Evolutionary conservation across 1,139 yeast species (phyloP).

Genomic region (Magnusiomyces tetraspermus): DNA sequence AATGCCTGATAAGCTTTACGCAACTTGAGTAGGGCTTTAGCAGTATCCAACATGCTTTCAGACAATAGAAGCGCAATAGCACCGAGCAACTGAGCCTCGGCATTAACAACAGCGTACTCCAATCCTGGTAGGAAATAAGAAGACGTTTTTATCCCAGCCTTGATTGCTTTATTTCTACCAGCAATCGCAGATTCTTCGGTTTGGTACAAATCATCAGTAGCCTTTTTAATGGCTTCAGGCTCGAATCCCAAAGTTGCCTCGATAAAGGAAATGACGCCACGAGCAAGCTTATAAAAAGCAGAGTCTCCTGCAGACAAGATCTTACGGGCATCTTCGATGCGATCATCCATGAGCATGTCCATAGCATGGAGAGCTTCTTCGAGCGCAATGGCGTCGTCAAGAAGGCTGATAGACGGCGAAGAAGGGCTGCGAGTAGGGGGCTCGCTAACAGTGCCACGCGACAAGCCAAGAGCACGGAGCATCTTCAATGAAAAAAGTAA

Average conservation of each 20-base stretch:
- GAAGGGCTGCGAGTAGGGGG: slow-evolving; percentile 11
- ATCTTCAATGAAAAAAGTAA: slow-evolving; percentile 4
- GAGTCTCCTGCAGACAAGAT: slow-evolving; percentile 41
- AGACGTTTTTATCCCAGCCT: slow-evolving; percentile 49
- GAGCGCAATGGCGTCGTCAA: slow-evolving; percentile 26
- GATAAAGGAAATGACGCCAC: slow-evolving; percentile 78
- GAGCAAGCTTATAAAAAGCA: slow-evolving; percentile 44
- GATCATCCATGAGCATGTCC: slow-evolving; percentile 84
- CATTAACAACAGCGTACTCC: slow-evolving; percentile 81
- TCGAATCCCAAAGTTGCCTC: slow-evolving; percentile 94
- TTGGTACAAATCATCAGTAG: slow-evolving; percentile 59
- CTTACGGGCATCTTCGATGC: slow-evolving; percentile 60
- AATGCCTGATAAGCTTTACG: slow-evolving; percentile 81
- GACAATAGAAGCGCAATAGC: slow-evolving; percentile 64
- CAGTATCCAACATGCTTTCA: slow-evolving; percentile 67
- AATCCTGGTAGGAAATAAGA: slow-evolving; percentile 85
- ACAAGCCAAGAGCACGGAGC: slow-evolving; percentile 14
- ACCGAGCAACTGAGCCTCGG: slow-evolving; percentile 76
- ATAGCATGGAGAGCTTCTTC: slow-evolving; percentile 79
- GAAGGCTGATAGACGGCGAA: slow-evolving; percentile 12
- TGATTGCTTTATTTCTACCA: slow-evolving; percentile 53
- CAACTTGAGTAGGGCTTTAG: slow-evolving; percentile 76
- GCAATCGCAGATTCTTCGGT: slow-evolving; percentile 65
- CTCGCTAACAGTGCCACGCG: slow-evolving; percentile 6
- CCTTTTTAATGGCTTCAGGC: slow-evolving; percentile 70